phyloP scores from a whole-genome alignment of 225 moss, liverwort and hornwort species.

The Lunularia cruciata region DNA sequence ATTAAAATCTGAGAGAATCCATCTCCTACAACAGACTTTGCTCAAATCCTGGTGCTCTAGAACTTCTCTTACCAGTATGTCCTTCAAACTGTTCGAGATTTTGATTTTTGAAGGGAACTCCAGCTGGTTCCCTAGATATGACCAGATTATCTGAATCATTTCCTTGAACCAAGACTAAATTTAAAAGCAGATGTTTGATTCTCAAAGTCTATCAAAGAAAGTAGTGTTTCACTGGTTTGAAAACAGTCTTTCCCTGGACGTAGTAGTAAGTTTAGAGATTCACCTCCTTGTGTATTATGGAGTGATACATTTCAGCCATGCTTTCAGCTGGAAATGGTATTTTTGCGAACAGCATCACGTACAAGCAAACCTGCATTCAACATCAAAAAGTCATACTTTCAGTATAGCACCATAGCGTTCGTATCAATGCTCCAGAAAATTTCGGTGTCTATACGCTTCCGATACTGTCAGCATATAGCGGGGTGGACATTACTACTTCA shows the following conservation, averaged over 20 bases:
- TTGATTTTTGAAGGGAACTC: conserved; percentile 45
- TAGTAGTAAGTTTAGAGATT: conserved; percentile 21
- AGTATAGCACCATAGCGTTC: too few relatives aligned
- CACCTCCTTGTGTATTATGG: conserved; percentile 55
- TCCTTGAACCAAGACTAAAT: conserved; percentile 22
- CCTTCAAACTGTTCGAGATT: conserved; percentile 43
- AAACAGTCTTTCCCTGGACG: neutral
- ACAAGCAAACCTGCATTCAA: conserved; percentile 50
- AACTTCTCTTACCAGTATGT: conserved; percentile 40
- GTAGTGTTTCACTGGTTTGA: too few relatives aligned
- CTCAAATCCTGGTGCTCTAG: neutral
- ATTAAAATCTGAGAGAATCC: too few relatives aligned
- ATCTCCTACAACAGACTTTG: too few relatives aligned
- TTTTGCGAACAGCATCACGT: conserved; percentile 44
- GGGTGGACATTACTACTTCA: too few relatives aligned
- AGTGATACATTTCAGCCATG: conserved; percentile 46
- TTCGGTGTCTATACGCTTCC: too few relatives aligned
- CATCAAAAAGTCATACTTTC: too few relatives aligned
- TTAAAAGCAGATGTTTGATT: neutral
- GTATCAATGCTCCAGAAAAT: too few relatives aligned
- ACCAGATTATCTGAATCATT: conserved; percentile 46
- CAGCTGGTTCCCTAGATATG: conserved; percentile 56
- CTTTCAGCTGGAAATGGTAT: conserved; percentile 55
- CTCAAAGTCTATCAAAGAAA: neutral
- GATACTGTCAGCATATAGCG: too few relatives aligned